These are phyloP conservation scores for Aspergillus neotritici DNA, from an alignment of 2,329 filamentous ascomycete genomes.

Conservation along the genomic window DNA sequence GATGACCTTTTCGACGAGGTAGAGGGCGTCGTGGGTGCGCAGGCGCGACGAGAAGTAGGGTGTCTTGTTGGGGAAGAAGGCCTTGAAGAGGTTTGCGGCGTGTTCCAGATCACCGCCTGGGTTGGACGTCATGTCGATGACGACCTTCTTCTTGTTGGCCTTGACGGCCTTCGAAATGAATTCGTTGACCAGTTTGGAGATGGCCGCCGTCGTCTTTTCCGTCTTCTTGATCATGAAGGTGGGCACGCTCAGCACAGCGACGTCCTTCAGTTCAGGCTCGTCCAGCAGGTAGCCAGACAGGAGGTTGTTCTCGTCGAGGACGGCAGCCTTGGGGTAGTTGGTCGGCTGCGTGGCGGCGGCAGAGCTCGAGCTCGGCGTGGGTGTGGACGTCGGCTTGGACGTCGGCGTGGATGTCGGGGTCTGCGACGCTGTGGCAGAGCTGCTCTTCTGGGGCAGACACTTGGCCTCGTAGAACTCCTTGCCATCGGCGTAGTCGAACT, in stretches of 20 bases:
- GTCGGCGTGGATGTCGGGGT: background rate
- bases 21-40: constrained; percentile 39
- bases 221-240: constrained; percentile 17
- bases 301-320: constrained; percentile 17
- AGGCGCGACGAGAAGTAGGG: constrained; percentile 45
- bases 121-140: constrained; percentile 61
- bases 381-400: constrained; percentile 2
- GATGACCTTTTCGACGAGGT: constrained; percentile 30
- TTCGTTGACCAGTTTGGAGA: constrained; percentile 16
- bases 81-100: constrained; percentile 48
- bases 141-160: constrained; percentile 53
- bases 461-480: no score
- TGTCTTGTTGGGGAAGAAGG: constrained; percentile 47
- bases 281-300: constrained; percentile 45
- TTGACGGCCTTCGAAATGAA: constrained; percentile 23
- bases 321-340: constrained; percentile 9
- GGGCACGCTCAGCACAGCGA: constrained; percentile 40
- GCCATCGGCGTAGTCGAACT: no score
- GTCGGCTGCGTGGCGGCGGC: background rate
- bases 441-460: no score
- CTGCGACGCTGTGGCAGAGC: no score
- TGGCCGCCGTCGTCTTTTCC: constrained; percentile 7
- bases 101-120: constrained; percentile 50
- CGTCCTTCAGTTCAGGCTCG: constrained; percentile 36
- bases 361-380: no score